These are phyloP conservation scores for Plectosphaerella cucumerina DNA, from an alignment of 2,329 filamentous ascomycete species.

Conservation along the genomic window DNA sequence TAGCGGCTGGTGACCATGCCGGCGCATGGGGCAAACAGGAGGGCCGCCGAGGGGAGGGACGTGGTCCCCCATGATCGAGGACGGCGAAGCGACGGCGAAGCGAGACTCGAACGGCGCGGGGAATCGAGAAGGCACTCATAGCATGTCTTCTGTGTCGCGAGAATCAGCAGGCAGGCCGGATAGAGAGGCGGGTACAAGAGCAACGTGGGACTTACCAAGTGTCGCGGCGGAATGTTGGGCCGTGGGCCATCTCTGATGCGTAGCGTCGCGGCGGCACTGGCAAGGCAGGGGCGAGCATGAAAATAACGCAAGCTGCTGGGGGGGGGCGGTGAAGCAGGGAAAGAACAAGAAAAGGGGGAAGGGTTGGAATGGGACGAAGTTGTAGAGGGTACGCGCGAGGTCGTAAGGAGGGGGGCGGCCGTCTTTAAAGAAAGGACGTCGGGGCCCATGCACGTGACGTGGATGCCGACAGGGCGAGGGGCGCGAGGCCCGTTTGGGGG, in stretches of 20 bases:
- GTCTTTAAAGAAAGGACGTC: not conserved
- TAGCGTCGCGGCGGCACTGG: not conserved
- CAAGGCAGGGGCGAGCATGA: not conserved
- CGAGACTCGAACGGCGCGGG: not conserved
- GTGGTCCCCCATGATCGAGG: constrained; percentile 5
- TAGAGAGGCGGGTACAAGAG: not conserved
- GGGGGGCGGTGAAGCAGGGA: not conserved
- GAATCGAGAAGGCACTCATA: not conserved
- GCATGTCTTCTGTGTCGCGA: not conserved
- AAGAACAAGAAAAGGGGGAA: not conserved
- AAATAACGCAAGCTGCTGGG: not conserved
- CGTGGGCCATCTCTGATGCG: not conserved
- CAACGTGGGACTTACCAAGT: not conserved
- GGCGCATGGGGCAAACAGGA: not conserved
- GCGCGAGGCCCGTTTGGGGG: not conserved
- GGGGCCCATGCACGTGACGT: not conserved
- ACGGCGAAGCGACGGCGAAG: not conserved
- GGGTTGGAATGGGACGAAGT: not conserved
- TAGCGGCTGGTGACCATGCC: not conserved
- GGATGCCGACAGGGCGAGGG: not conserved
- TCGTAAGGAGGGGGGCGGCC: not conserved
- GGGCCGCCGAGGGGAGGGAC: not conserved
- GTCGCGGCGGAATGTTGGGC: not conserved
- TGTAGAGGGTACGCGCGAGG: not conserved
- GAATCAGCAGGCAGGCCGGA: not conserved